These are phyloP conservation scores for Castanospermum australe DNA, from an alignment of 306 rosid genomes.

Conservation along the genomic window DNA sequence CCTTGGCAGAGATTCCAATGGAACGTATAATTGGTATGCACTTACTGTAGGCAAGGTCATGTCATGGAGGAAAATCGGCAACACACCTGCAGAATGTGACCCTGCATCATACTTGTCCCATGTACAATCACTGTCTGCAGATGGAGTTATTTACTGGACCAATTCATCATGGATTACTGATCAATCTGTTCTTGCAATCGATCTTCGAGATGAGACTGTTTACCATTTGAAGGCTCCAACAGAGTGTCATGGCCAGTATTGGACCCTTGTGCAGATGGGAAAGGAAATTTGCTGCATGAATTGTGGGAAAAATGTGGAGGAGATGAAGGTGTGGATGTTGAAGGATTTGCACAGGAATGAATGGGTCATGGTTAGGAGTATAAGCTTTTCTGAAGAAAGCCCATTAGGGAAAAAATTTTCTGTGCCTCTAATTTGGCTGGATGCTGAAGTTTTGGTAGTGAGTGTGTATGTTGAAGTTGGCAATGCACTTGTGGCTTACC, in stretches of 20 bases:
- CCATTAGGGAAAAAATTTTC: neutral
- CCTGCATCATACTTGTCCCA: conserved; percentile 7
- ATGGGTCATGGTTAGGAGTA: conserved; percentile 11
- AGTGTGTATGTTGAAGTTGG: neutral
- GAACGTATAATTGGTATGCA: neutral
- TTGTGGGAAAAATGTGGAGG: conserved; percentile 5
- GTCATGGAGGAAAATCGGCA: conserved; percentile 10
- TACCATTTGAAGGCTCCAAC: neutral
- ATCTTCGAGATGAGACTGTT: neutral
- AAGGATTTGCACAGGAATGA: conserved; percentile 17
- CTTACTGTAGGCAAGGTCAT: neutral
- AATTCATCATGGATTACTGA: conserved; percentile 15
- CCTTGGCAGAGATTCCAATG: neutral
- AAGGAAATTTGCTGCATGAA: conserved; percentile 1
- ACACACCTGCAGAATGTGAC: neutral
- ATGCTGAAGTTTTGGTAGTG: neutral
- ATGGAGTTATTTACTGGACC: conserved; percentile 13
- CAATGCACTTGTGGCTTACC: conserved; percentile 18
- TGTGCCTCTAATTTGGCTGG: conserved; percentile 1
- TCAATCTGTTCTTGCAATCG: conserved; percentile 1
- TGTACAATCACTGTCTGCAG: conserved; percentile 16
- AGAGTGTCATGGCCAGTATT: neutral
- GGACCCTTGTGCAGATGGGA: conserved; percentile 26
- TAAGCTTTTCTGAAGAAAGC: neutral
- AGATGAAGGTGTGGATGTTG: conserved; percentile 17